phyloP scores from a whole-genome alignment of 1,284 basidiomycete genomes.

The Tremellales sp. region DNA sequence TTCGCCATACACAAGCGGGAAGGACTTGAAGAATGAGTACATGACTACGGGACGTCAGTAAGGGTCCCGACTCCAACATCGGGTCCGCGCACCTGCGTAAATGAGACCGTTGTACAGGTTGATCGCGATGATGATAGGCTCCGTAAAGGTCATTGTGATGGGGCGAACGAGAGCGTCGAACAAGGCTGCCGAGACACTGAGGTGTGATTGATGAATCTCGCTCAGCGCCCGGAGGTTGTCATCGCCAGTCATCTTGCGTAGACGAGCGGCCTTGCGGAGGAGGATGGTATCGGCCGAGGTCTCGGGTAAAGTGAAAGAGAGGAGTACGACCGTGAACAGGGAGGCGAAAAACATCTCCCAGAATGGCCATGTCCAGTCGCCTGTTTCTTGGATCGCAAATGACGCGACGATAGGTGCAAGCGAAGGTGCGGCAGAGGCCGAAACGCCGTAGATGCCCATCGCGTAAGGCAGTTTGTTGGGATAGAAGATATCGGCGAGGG shows the following conservation, averaged over 20 bases:
- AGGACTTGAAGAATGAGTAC: slow-evolving; percentile 14
- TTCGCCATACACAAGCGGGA: slow-evolving; percentile 18
- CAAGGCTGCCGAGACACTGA: slow-evolving; percentile 4
- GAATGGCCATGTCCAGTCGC: neutral
- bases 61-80: slow-evolving; percentile 40
- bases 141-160: slow-evolving; percentile 54
- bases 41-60: slow-evolving; percentile 44
- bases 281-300: slow-evolving; percentile 40
- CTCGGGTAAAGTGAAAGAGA: slow-evolving; percentile 38
- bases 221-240: slow-evolving; percentile 19
- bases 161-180: slow-evolving; percentile 15
- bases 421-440: slow-evolving; percentile 13
- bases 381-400: slow-evolving; percentile 10
- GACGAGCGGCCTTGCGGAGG: slow-evolving; percentile 28
- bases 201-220: slow-evolving; percentile 16
- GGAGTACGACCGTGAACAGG: slow-evolving; percentile 22
- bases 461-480: slow-evolving; percentile 14
- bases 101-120: slow-evolving; percentile 18
- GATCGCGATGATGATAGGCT: slow-evolving; percentile 55
- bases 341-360: slow-evolving; percentile 29
- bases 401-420: slow-evolving; percentile 24
- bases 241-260: slow-evolving; percentile 42
- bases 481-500: slow-evolving; percentile 9
- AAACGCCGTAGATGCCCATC: slow-evolving; percentile 12
- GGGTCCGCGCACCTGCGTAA: slow-evolving; percentile 32